phyloP scores from a whole-genome alignment of 2,329 filamentous ascomycete genomes.

The Stachybotrys elegans region DNA sequence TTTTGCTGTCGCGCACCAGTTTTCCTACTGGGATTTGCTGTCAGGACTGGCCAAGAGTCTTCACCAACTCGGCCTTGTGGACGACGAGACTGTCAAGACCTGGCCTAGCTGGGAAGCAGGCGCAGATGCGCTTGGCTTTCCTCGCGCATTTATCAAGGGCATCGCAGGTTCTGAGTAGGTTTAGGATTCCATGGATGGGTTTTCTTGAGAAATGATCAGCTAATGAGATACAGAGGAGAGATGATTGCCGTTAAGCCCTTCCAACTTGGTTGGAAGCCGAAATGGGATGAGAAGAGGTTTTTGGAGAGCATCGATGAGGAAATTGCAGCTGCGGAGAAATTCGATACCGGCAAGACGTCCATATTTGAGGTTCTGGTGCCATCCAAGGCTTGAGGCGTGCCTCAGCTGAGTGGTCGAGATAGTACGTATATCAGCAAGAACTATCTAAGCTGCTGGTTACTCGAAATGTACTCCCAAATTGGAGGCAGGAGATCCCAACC shows the following conservation, averaged over 20 bases:
- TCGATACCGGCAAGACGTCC: conserved; percentile 12
- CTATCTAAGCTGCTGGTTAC: too few relatives aligned
- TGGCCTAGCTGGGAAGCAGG: conserved; percentile 27
- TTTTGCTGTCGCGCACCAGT: conserved; percentile 22
- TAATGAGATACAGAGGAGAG: conserved; percentile 4
- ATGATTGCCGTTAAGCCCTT: conserved; percentile 14
- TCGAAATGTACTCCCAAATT: too few relatives aligned
- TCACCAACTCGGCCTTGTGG: conserved; percentile 22
- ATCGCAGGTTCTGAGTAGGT: conserved; percentile 22
- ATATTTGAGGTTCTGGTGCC: conserved; percentile 11
- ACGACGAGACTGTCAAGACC: conserved; percentile 12
- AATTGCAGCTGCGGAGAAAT: conserved; percentile 15
- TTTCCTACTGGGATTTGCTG: conserved; percentile 23
- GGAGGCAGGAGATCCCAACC: too few relatives aligned
- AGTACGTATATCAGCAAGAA: too few relatives aligned
- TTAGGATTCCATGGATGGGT: neutral
- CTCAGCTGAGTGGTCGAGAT: too few relatives aligned
- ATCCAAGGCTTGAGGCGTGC: neutral
- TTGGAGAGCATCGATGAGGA: conserved; percentile 21
- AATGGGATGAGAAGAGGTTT: conserved; percentile 18
- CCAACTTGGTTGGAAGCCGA: conserved; percentile 21
- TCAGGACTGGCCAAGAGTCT: conserved; percentile 19
- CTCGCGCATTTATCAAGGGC: conserved; percentile 15
- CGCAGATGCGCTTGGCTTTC: conserved; percentile 24
- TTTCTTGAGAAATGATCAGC: neutral